phyloP scores from a whole-genome alignment of 2,329 filamentous ascomycete species.

The Tolypocladium album region DNA sequence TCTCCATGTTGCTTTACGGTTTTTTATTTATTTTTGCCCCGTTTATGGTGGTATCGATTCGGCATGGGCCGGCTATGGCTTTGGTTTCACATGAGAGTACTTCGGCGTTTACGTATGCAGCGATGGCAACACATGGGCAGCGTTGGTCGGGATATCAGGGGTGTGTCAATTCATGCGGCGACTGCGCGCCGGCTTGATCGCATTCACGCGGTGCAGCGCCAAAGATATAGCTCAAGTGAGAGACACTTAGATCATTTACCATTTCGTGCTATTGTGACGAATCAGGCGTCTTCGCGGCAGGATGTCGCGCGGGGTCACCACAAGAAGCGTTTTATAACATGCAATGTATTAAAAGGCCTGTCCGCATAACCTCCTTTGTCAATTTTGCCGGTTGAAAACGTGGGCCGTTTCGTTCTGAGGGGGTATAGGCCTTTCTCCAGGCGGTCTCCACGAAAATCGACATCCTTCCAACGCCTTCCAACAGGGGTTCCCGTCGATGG shows the following conservation, averaged over 20 bases:
- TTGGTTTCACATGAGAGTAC: neutral
- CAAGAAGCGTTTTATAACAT: neutral
- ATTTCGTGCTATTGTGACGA: neutral
- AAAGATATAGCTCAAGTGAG: neutral
- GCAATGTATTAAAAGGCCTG: slow-evolving; percentile 23
- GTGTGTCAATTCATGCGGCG: neutral
- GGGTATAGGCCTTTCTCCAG: slow-evolving; percentile 29
- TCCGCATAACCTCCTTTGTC: slow-evolving; percentile 21
- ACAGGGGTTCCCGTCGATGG: slow-evolving; percentile 14
- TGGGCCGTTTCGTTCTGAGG: slow-evolving; percentile 21
- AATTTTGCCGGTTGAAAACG: slow-evolving; percentile 19
- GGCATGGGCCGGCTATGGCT: neutral
- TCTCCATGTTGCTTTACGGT: neutral
- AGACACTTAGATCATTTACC: neutral
- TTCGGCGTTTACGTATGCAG: neutral
- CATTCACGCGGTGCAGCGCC: neutral
- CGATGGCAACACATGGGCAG: neutral
- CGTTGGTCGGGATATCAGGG: neutral
- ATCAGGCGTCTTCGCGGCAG: neutral
- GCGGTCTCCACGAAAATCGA: slow-evolving; percentile 25
- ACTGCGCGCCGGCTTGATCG: neutral
- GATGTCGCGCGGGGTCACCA: neutral
- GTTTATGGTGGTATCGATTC: neutral
- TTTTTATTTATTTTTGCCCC: neutral
- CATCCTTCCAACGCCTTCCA: slow-evolving; percentile 28